Conservation (phyloP, 78 protist species). For the Corallochytrium limacisporum region DNA sequence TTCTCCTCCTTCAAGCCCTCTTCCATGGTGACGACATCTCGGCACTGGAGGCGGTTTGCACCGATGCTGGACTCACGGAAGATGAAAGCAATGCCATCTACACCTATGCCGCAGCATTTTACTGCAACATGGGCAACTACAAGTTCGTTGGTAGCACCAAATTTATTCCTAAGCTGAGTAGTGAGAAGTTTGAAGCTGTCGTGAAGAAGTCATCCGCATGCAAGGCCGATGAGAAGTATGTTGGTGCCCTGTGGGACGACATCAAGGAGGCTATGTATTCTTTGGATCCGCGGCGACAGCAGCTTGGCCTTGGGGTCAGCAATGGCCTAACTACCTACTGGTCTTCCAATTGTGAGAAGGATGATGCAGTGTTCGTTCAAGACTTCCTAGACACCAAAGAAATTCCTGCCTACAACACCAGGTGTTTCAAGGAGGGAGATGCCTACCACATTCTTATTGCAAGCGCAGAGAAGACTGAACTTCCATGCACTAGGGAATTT, state of each 20-base stretch:
- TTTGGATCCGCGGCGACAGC: too few relatives aligned
- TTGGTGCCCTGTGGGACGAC: too few relatives aligned
- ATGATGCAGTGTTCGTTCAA: conserved; percentile 33
- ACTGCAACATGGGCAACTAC: conserved; percentile 69
- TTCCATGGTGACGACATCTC: conserved; percentile 8
- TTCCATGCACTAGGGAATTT: neutral
- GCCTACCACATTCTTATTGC: conserved; percentile 24
- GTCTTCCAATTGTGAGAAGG: conserved; percentile 26
- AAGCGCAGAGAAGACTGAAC: neutral
- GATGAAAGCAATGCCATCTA: too few relatives aligned
- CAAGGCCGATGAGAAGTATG: too few relatives aligned
- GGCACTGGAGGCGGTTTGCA: neutral
- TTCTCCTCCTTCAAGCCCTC: conserved; percentile 25
- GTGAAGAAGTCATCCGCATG: too few relatives aligned
- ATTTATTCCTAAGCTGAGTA: neutral
- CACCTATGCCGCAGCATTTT: conserved; percentile 23
- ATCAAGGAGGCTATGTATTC: too few relatives aligned
- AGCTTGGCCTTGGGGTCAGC: neutral
- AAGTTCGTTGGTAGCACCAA: conserved; percentile 58
- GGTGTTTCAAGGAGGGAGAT: conserved; percentile 19
- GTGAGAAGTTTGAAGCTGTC: too few relatives aligned
- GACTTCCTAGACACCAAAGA: conserved; percentile 4
- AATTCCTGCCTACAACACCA: conserved; percentile 42
- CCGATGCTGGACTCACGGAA: neutral
- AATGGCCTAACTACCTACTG: conserved; percentile 41